These are phyloP conservation scores for Chaetomium fimeti DNA, from an alignment of 495 filamentous ascomycete species.

Conservation along the genomic window DNA sequence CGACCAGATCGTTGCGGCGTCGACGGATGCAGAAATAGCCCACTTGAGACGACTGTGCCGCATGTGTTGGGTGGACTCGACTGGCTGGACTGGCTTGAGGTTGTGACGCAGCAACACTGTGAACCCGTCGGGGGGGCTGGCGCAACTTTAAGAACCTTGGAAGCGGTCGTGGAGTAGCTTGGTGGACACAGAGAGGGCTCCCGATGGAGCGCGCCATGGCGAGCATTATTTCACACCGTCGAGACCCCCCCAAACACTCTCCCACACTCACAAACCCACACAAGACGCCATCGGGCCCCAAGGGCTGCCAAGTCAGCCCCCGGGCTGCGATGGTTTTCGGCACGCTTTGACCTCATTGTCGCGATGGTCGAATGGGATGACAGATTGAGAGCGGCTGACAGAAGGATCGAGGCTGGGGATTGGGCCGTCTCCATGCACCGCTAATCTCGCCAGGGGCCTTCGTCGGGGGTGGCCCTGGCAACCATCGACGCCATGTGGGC, in stretches of 20 bases:
- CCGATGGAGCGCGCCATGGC: slow-evolving; percentile 7
- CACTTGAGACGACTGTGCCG: slow-evolving; percentile 21
- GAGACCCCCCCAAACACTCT: not conserved
- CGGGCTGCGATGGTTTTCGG: slow-evolving; percentile 10
- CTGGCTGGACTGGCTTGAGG: not conserved
- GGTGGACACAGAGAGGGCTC: slow-evolving; percentile 10
- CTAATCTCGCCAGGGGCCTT: slow-evolving; percentile 39
- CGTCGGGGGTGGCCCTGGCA: slow-evolving; percentile 25
- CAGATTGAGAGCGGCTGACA: slow-evolving; percentile 23
- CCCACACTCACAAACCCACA: not conserved
- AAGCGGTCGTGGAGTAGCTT: not conserved
- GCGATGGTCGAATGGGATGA: slow-evolving; percentile 13
- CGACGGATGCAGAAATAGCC: slow-evolving; percentile 9
- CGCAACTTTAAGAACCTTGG: not conserved
- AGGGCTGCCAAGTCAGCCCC: slow-evolving; percentile 15
- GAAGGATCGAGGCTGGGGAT: slow-evolving; percentile 32
- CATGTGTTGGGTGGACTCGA: not conserved
- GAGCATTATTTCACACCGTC: slow-evolving; percentile 24
- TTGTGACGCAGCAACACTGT: not conserved
- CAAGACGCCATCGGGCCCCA: too few species aligned
- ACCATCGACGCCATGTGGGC: slow-evolving; percentile 30
- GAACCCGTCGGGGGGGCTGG: not conserved
- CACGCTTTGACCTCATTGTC: slow-evolving; percentile 21
- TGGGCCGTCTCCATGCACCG: slow-evolving; percentile 35
- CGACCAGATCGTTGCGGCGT: not conserved